These are phyloP conservation scores for Aspergillus terreus DNA, from an alignment of 2,329 filamentous ascomycete genomes.

Conservation along the genomic window DNA sequence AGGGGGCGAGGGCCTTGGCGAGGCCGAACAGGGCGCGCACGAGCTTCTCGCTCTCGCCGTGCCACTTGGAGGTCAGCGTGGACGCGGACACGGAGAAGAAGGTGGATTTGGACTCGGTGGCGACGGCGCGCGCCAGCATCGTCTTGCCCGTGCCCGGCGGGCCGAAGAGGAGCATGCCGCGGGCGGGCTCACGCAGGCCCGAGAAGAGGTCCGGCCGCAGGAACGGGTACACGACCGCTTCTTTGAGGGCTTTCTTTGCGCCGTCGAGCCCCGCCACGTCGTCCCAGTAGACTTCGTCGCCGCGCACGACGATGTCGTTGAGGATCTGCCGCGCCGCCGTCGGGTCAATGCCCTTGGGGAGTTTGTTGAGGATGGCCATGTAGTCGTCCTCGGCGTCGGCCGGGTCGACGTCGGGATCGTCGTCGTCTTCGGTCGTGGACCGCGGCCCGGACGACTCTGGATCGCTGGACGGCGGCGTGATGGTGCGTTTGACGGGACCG, in stretches of 20 bases:
- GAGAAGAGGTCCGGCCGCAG: slow-evolving; percentile 92
- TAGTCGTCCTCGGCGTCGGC: slow-evolving; percentile 54
- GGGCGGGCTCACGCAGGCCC: slow-evolving; percentile 86
- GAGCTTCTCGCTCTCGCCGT: slow-evolving; percentile 94
- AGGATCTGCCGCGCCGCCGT: slow-evolving; percentile 84
- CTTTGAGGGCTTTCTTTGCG: slow-evolving; percentile 87
- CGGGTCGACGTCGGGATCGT: slow-evolving; percentile 43
- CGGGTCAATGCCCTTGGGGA: slow-evolving; percentile 79
- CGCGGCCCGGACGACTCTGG: slow-evolving; percentile 43
- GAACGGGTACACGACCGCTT: slow-evolving; percentile 96
- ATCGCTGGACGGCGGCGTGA: slow-evolving; percentile 45
- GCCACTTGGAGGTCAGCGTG: slow-evolving; percentile 89
- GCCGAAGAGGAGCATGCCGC: slow-evolving; percentile 93
- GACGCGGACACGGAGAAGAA: slow-evolving; percentile 98
- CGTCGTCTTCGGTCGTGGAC: slow-evolving; percentile 44
- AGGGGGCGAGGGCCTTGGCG: slow-evolving; percentile 84
- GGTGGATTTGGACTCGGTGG: slow-evolving; percentile 88
- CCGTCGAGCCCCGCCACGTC: slow-evolving; percentile 88
- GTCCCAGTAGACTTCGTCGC: slow-evolving; percentile 91
- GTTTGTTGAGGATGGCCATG: slow-evolving; percentile 64
- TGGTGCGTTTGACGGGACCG: slow-evolving; percentile 34
- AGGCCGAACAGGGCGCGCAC: slow-evolving; percentile 86
- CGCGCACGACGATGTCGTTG: slow-evolving; percentile 91
- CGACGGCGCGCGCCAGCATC: slow-evolving; percentile 91
- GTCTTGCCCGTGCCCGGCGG: slow-evolving; percentile 98